Evolutionary conservation across 2,329 filamentous ascomycete genomes (phyloP).

Genomic region (Diaporthe vaccinii): DNA sequence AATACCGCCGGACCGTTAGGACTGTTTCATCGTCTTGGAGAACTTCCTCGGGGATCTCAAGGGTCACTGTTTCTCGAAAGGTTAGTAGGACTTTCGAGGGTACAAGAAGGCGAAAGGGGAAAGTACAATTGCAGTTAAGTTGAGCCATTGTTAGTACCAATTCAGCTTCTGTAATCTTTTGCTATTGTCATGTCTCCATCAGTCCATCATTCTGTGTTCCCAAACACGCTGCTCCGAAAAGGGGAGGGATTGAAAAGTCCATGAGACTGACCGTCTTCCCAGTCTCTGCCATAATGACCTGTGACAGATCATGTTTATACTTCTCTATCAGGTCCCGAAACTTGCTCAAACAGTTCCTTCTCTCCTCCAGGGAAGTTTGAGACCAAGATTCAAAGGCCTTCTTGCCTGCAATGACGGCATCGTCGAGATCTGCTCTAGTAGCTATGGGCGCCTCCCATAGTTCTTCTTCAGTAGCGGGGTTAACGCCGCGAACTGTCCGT

Average conservation of each 20-base stretch:
- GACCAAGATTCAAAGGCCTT: neutral
- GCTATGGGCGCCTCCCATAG: slow-evolving; percentile 13
- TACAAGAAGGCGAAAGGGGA: too few relatives aligned
- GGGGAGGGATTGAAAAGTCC: too few relatives aligned
- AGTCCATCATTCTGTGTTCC: neutral
- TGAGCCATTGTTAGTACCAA: slow-evolving; percentile 16
- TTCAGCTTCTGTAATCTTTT: slow-evolving; percentile 6
- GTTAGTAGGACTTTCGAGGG: neutral
- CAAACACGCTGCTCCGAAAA: too few relatives aligned
- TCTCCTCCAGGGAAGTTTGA: neutral
- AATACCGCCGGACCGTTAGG: neutral
- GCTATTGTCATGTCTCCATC: neutral
- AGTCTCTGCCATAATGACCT: slow-evolving; percentile 14
- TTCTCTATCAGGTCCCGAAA: slow-evolving; percentile 9
- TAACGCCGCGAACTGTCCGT: neutral
- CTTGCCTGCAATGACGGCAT: slow-evolving; percentile 5
- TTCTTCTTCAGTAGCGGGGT: neutral
- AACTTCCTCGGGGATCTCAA: neutral
- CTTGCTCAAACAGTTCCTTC: neutral
- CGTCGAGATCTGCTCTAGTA: neutral
- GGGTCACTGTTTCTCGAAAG: neutral
- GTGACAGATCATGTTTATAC: neutral
- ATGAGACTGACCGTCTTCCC: slow-evolving; percentile 4
- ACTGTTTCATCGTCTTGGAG: slow-evolving; percentile 13
- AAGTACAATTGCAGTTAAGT: neutral